Evolutionary conservation across 2,329 filamentous ascomycete species (phyloP).

Genomic region (Dactylellina haptotyla): DNA sequence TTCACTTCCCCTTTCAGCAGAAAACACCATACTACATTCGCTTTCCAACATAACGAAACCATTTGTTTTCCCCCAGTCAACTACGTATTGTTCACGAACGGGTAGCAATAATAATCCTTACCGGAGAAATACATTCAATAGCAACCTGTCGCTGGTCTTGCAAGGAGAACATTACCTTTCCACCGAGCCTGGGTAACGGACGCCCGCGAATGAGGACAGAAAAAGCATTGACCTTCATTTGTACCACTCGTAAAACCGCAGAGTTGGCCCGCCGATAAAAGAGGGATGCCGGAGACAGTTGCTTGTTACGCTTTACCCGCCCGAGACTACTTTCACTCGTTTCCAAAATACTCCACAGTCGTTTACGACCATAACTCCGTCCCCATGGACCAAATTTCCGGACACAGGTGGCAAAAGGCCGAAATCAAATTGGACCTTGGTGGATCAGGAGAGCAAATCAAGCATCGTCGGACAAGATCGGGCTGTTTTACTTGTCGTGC

Average conservation of each 20-base stretch:
- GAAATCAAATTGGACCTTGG: slow-evolving; percentile 48
- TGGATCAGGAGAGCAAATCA: slow-evolving; percentile 73
- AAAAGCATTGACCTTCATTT: not conserved
- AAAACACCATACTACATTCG: not conserved
- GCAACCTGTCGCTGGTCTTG: no score
- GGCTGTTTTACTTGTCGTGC: slow-evolving; percentile 93
- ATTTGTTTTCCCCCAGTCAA: no score
- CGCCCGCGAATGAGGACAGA: not conserved
- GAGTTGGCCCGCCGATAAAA: not conserved
- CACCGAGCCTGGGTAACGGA: no score
- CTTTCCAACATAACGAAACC: not conserved
- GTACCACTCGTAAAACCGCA: not conserved
- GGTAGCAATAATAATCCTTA: no score
- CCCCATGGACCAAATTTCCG: slow-evolving; percentile 35
- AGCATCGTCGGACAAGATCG: slow-evolving; percentile 90
- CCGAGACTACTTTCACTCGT: slow-evolving; percentile 25
- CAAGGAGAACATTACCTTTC: no score
- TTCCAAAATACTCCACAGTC: slow-evolving; percentile 33
- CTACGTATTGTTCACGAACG: no score
- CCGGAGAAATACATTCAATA: no score
- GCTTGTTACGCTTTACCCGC: slow-evolving; percentile 22
- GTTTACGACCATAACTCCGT: slow-evolving; percentile 29
- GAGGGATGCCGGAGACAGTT: slow-evolving; percentile 44
- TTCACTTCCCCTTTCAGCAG: not conserved
- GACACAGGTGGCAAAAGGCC: slow-evolving; percentile 41